A percentile compares a stretch with the other conserved stretches of the same genome.
phyloP scores from a whole-genome alignment of 768 basidiomycete genomes.

The Clitopilus hobsonii region DNA sequence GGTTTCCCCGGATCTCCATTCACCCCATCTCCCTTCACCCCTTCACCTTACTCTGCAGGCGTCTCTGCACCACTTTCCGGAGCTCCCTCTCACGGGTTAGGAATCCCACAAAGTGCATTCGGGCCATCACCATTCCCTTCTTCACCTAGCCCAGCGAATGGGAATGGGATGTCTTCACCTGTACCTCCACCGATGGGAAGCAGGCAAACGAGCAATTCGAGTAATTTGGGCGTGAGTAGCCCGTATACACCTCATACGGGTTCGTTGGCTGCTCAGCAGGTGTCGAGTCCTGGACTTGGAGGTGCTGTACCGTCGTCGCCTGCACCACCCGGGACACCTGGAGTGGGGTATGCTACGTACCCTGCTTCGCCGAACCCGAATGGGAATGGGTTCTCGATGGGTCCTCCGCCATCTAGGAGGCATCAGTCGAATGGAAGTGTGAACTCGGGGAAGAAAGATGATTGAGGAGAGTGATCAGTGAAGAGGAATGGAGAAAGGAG shows the following conservation, averaged over 20 bases:
- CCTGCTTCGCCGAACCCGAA: constrained; percentile 12
- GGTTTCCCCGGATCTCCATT: constrained; percentile 22
- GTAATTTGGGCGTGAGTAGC: background rate
- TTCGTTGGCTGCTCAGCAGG: constrained; percentile 1
- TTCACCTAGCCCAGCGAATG: background rate
- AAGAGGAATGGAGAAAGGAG: background rate
- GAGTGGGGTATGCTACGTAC: background rate
- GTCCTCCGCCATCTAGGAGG: constrained; percentile 9
- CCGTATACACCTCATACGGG: constrained; percentile 1
- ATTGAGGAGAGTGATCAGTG: constrained; percentile 6
- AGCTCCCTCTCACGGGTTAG: constrained; percentile 6
- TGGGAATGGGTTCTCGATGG: constrained; percentile 7
- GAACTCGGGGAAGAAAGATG: constrained; percentile 9
- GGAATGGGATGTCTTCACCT: background rate
- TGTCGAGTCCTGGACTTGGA: background rate
- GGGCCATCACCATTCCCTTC: constrained; percentile 6
- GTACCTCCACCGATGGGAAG: background rate
- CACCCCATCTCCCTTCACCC: constrained; percentile 15
- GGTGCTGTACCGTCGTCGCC: background rate
- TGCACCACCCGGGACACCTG: constrained; percentile 1
- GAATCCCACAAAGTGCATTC: constrained; percentile 4
- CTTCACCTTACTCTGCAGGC: constrained; percentile 1
- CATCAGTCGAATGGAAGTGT: constrained; percentile 6
- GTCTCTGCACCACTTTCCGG: constrained; percentile 10
- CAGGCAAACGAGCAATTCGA: background rate